phyloP scores from a whole-genome alignment of 2,329 filamentous ascomycete species.

The Chrysosporium queenslandicum region DNA sequence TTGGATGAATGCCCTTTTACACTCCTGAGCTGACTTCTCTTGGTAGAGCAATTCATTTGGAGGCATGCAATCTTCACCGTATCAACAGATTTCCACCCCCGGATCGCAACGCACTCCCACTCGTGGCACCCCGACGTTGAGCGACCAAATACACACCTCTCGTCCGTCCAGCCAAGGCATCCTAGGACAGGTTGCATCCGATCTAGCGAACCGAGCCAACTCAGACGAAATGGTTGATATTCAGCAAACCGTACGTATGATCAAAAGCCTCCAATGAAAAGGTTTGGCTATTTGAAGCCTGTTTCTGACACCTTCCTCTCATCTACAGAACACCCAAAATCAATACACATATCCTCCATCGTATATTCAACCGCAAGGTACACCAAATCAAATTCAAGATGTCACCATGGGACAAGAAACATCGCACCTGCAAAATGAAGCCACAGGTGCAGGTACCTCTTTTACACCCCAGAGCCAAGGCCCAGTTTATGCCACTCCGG shows the following conservation, averaged over 20 bases:
- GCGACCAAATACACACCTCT: conserved; percentile 10
- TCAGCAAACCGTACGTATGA: conserved; percentile 10
- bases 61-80: conserved; percentile 8
- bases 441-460: conserved; percentile 2
- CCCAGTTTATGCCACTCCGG: conserved; percentile 6
- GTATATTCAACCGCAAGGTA: conserved; percentile 5
- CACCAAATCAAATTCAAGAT: conserved; percentile 9
- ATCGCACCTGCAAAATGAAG: conserved; percentile 6
- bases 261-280: not conserved
- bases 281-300: not conserved
- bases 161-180: conserved; percentile 16
- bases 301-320: not conserved
- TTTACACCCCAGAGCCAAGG: conserved; percentile 7
- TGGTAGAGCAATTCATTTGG: conserved; percentile 11
- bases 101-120: conserved; percentile 12
- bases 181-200: conserved; percentile 14
- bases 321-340: conserved; percentile 1
- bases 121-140: conserved; percentile 10
- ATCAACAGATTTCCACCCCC: conserved; percentile 9
- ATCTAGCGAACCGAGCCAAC: conserved; percentile 13
- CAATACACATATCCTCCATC: conserved; percentile 5
- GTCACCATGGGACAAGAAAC: conserved; percentile 10
- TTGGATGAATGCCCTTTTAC: not conserved
- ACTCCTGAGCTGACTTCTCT: not conserved
- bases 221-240: conserved; percentile 5